Percentiles rank a stretch among this genome's conserved stretches.
Conservation (phyloP, 495 filamentous ascomycete species). For the Apiosordaria backusii region DNA sequence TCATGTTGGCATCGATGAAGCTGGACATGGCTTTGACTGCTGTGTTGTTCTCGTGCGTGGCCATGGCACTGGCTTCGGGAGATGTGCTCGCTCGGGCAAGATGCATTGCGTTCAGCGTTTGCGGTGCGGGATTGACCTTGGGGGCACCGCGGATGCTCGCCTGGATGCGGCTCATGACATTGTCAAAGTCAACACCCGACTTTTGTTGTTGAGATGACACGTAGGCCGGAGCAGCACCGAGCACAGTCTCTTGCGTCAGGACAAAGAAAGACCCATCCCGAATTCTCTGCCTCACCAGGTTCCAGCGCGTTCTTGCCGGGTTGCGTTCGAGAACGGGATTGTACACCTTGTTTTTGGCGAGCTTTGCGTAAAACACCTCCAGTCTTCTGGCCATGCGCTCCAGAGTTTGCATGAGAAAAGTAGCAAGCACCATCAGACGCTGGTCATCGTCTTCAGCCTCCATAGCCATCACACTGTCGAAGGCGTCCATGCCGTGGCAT, state of each 20-base stretch:
- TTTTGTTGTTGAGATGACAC: slow-evolving; percentile 31
- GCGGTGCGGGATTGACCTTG: slow-evolving; percentile 20
- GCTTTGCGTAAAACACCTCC: slow-evolving; percentile 45
- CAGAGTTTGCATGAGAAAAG: slow-evolving; percentile 47
- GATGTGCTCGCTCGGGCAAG: slow-evolving; percentile 32
- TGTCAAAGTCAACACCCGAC: slow-evolving; percentile 39
- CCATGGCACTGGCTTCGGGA: slow-evolving; percentile 33
- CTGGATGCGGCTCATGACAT: slow-evolving; percentile 42
- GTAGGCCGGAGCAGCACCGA: slow-evolving; percentile 33
- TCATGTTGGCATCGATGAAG: slow-evolving; percentile 47
- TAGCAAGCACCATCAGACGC: slow-evolving; percentile 39
- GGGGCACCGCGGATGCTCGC: slow-evolving; percentile 28
- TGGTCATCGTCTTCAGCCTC: slow-evolving; percentile 23
- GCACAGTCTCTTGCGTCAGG: slow-evolving; percentile 36
- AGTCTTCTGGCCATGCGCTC: slow-evolving; percentile 47
- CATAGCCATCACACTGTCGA: slow-evolving; percentile 39
- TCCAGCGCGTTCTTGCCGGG: slow-evolving; percentile 47
- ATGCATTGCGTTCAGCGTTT: slow-evolving; percentile 39
- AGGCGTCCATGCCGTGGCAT: slow-evolving; percentile 50
- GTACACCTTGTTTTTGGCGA: slow-evolving; percentile 45
- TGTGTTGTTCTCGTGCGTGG: slow-evolving; percentile 38
- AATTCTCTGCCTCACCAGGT: slow-evolving; percentile 42
- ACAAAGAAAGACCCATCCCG: slow-evolving; percentile 48
- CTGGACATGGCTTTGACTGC: slow-evolving; percentile 42
- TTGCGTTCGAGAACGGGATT: slow-evolving; percentile 46